phyloP scores from a whole-genome alignment of 2,329 filamentous ascomycete species.

The Xylariaceae sp. region DNA sequence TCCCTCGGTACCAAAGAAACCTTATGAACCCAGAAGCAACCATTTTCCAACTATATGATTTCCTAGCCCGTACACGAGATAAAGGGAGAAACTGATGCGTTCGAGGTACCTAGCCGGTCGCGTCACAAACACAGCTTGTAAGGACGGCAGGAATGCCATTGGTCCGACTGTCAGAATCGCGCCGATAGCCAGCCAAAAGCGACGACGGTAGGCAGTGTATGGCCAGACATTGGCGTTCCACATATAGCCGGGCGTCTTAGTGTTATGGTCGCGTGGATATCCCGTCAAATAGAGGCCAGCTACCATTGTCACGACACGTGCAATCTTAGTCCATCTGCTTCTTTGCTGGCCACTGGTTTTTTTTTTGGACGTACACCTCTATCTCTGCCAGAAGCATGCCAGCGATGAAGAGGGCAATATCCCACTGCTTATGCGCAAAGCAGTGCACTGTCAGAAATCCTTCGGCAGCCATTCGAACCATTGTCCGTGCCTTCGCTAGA shows the following conservation, averaged over 20 bases:
- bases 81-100: conserved; percentile 54
- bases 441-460: conserved; percentile 21
- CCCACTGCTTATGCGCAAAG: conserved; percentile 29
- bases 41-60: conserved; percentile 27
- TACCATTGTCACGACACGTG: conserved; percentile 21
- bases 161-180: conserved; percentile 36
- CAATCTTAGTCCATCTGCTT: conserved; percentile 18
- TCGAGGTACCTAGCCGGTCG: conserved; percentile 51
- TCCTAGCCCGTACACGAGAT: conserved; percentile 51
- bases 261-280: conserved; percentile 28
- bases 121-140: conserved; percentile 25
- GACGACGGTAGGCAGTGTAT: conserved; percentile 27
- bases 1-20: conserved; percentile 31
- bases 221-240: conserved; percentile 30
- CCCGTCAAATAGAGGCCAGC: conserved; percentile 27
- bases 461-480: conserved; percentile 26
- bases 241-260: conserved; percentile 24
- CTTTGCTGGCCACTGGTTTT: conserved; percentile 19
- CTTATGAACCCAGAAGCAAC: conserved; percentile 27
- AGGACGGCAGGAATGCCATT: conserved; percentile 23
- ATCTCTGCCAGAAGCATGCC: conserved; percentile 28
- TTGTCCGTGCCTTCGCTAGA: conserved; percentile 25
- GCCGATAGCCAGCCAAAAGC: conserved; percentile 28
- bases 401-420: conserved; percentile 28
- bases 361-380: conserved; percentile 22